Percentiles rank a stretch among this genome's conserved stretches.
Conservation (phyloP, 2,329 filamentous ascomycete genomes). For the Thelonectria rubi region DNA sequence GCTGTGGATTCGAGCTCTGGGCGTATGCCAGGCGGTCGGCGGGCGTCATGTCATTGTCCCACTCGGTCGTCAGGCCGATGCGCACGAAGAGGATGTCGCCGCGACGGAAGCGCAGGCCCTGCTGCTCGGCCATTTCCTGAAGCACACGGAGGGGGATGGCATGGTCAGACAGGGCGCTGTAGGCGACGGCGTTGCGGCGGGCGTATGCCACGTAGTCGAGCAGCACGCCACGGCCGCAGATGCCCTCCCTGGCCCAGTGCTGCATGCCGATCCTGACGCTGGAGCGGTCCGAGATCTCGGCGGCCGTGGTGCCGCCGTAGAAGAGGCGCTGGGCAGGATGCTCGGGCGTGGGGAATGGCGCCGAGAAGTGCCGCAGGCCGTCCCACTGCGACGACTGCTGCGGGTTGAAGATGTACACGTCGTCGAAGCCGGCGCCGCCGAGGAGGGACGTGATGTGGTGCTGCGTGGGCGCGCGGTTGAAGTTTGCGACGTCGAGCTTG, state of each 20-base stretch:
- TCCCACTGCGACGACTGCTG: conserved; percentile 63
- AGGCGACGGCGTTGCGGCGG: conserved; percentile 8
- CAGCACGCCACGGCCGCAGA: conserved; percentile 21
- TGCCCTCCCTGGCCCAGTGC: conserved; percentile 52
- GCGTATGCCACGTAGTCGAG: conserved; percentile 23
- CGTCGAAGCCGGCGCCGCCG: conserved; percentile 58
- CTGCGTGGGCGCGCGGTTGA: conserved; percentile 59
- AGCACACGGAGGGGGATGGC: conserved; percentile 11
- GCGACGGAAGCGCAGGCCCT: conserved; percentile 10
- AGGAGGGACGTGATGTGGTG: conserved; percentile 61
- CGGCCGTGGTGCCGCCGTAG: conserved; percentile 57
- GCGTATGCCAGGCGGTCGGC: conserved; percentile 60
- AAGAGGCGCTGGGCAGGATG: conserved; percentile 51
- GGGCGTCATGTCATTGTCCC: conserved; percentile 40
- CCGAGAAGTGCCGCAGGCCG: conserved; percentile 59
- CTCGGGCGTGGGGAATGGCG: conserved; percentile 48
- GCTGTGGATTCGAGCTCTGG: conserved; percentile 43
- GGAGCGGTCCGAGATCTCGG: conserved; percentile 55
- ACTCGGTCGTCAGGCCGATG: conserved; percentile 43
- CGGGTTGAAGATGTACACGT: conserved; percentile 60
- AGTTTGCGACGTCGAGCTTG: conserved; percentile 64
- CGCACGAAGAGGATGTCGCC: conserved; percentile 25
- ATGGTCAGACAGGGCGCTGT: conserved; percentile 19
- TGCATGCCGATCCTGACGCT: conserved; percentile 58
- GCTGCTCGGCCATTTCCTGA: conserved; percentile 12